Base-by-base conservation (phyloP, 495 filamentous ascomycete species). In the Podospora didyma region DNA sequence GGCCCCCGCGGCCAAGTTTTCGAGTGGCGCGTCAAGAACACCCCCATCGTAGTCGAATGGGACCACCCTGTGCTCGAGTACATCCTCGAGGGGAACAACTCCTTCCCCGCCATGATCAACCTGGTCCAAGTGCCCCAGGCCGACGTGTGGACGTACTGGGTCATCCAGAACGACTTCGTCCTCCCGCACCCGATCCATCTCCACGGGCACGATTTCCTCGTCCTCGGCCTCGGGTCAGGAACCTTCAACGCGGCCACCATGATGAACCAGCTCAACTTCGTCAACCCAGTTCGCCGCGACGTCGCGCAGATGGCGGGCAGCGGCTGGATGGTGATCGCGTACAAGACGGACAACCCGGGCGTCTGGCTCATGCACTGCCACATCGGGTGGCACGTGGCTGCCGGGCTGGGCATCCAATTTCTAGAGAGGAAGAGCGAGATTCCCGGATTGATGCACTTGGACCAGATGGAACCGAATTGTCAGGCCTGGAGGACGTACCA, bases 161-260 rank as follows among this genome's bases (percentile, higher is more conserved):
- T 81, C 2, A 65, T 83, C 11, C 55, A 73, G 49, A 75, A 71
- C 53, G 52, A 57, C 2, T 60, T 62, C 12, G 53, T 53, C 19
- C 51, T 68, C 9, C 59, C 61, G 28, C 83, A 78, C 48, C 81
- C 79, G 12, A 77, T 84, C 34, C 80, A 85, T 54, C 65, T 87
- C 11, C 80, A 84, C 62, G 82, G 82, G 1, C 77, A 86, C 63
- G 75, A 85, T 53, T 87, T 87, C 67, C 69, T 67, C 42, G 71
- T 84, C 10, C 66, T 87, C 3, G 74, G 73, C 14, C 76, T 84
- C 56, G 73, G 70, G 37, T 19, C 51, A 7, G 66, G 59, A 17
- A 66, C 65, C 67, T 82, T 75, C 59, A 66, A 55, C 44, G 21
- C 55, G n/a, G 19, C 39, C 17, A 48, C 59, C 21, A 58, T 68